Evolutionary conservation across 192 early-diverging fungal species (phyloP), one percentile per base, ranked within the genome.

Genomic region (Chytriomyces confervae): DNA sequence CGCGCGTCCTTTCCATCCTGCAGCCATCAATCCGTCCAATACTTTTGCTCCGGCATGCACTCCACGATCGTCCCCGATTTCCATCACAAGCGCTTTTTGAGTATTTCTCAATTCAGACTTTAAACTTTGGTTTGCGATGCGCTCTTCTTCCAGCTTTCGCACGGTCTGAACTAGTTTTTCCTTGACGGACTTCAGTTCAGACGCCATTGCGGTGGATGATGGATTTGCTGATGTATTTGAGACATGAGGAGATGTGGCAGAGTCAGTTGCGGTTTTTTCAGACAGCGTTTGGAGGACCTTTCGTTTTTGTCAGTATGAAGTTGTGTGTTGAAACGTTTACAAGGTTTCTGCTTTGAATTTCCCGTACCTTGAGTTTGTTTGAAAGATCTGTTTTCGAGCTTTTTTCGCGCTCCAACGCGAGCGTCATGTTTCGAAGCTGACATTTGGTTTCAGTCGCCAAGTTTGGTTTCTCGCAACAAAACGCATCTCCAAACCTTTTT

Each of bases 1-100:
- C 3, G 76, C 45, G 6, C 76, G 49, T 77, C 76, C 76, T 43
- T 69, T 77, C 76, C 76, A 77, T n/a, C 67, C 67, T 61, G 27
- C n/a, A 46, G n/a, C 66, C 36, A 66, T 20, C 27, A 69, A 29
- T 27, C 65, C 57, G 43, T 69, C 65, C 67, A 57, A 60, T 29
- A 76, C 11, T 57, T 62, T 74, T 8, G 24, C 66, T 20, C 69
- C 46, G 36, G 36, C 36, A 4, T 36, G 64, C 8, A 69, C 2
- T n/a, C 36, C 18, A 18, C 27, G 36, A 69, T 69, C 68, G 9
- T 27, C 43, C 27, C 66, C 66, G 20, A 77, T 29, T 48, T 77
- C 76, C 57, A 61, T 46, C 10, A 60, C 66, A 23, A 77, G 62
- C 13, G 68, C 76, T 46, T 77, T 77, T 77, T 77, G 76, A 10